A percentile compares a stretch with the other conserved stretches of the same genome.
Evolutionary conservation across 495 filamentous ascomycete species (phyloP).

Genomic region (Recurvomyces mirabilis): DNA sequence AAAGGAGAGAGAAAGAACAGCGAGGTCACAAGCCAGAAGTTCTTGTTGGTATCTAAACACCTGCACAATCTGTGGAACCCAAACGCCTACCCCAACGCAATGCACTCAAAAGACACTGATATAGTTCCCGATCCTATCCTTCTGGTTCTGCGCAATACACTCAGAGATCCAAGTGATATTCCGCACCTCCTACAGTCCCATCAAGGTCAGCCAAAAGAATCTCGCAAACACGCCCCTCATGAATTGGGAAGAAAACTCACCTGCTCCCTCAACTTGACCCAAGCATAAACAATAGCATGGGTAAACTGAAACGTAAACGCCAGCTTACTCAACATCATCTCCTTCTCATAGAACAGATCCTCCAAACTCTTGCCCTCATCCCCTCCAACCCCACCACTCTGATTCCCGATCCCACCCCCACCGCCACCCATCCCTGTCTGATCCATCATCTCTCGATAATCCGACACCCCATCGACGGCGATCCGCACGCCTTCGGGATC

Average conservation of each 20-base stretch:
- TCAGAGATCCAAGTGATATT: slow-evolving; percentile 99
- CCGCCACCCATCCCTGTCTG: slow-evolving; percentile 68
- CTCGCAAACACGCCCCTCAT: neutral
- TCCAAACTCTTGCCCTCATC: slow-evolving; percentile 82
- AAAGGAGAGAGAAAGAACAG: too few relatives aligned
- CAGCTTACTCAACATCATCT: slow-evolving; percentile 94
- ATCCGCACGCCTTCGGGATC: slow-evolving; percentile 87
- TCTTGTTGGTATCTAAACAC: too few relatives aligned
- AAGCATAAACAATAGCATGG: slow-evolving; percentile 87
- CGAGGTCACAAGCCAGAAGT: too few relatives aligned
- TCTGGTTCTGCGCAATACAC: slow-evolving; percentile 99
- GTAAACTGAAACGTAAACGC: slow-evolving; percentile 97
- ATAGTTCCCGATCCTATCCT: slow-evolving; percentile 91
- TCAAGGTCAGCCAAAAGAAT: slow-evolving; percentile 1
- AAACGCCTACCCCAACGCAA: neutral
- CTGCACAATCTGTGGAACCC: too few relatives aligned
- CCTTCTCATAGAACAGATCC: slow-evolving; percentile 97
- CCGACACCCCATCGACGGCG: slow-evolving; percentile 78
- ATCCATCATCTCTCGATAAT: slow-evolving; percentile 94
- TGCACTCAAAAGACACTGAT: slow-evolving; percentile 3
- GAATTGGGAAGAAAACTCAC: slow-evolving; percentile 39
- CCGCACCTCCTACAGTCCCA: slow-evolving; percentile 67
- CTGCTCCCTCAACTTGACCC: slow-evolving; percentile 96
- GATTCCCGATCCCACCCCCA: slow-evolving; percentile 61
- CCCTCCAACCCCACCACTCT: slow-evolving; percentile 58